Percentiles rank a stretch among this genome's conserved stretches.
phyloP scores from a whole-genome alignment of 2,329 filamentous ascomycete species.

The Fusarium paranaense region DNA sequence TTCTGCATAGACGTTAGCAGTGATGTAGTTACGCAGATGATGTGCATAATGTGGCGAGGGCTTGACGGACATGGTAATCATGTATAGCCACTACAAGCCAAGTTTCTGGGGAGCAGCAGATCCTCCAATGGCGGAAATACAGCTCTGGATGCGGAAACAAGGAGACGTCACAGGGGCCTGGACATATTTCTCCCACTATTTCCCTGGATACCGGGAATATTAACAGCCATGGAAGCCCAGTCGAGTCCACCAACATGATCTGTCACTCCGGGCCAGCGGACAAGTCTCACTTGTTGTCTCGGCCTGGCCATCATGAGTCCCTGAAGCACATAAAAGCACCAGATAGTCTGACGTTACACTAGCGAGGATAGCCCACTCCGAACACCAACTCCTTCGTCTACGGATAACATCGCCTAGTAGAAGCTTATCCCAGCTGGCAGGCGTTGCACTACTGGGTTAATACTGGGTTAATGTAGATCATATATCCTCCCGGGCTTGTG shows the following conservation, averaged over 20 bases:
- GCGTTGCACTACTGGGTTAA: not conserved
- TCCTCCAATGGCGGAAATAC: not conserved
- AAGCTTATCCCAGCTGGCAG: conserved; percentile 12
- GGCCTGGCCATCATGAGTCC: not conserved
- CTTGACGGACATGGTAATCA: not conserved
- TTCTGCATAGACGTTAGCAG: not conserved
- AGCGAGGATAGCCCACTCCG: not conserved
- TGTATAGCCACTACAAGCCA: not conserved
- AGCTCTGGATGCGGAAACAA: not conserved
- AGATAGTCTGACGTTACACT: conserved; percentile 3
- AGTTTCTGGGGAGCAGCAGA: not conserved
- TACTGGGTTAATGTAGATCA: not conserved
- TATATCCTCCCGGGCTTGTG: not conserved
- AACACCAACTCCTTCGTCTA: not conserved
- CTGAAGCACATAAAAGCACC: not conserved
- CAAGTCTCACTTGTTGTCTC: conserved; percentile 10
- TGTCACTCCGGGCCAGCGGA: not conserved
- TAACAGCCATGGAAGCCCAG: too few species aligned
- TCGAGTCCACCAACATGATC: not conserved
- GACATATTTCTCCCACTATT: not conserved
- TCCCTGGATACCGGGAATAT: not conserved
- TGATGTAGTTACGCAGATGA: not conserved
- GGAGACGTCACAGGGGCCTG: not conserved
- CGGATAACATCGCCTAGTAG: not conserved
- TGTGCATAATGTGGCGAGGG: not conserved